Percentiles rank a stretch among this genome's conserved stretches.
Evolutionary conservation across 2,329 filamentous ascomycete species (phyloP).

Genomic region (Lachnellula cervina): DNA sequence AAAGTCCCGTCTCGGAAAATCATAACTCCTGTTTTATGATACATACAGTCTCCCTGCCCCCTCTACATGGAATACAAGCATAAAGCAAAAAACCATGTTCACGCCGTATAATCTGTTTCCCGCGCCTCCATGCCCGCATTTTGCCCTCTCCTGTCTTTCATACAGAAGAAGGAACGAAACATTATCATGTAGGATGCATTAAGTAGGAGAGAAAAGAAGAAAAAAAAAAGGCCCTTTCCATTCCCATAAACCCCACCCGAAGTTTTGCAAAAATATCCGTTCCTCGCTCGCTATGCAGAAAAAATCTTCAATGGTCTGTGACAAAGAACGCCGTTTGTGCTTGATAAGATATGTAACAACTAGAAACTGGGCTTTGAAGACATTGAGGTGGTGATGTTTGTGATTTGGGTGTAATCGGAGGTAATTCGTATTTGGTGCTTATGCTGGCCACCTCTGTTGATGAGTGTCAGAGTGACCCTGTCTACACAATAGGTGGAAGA

Average conservation of each 20-base stretch:
- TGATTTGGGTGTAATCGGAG: background rate
- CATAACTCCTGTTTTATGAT: conserved; percentile 31
- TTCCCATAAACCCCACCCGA: conserved; percentile 11
- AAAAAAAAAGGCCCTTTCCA: conserved; percentile 9
- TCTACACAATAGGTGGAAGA: conserved; percentile 8
- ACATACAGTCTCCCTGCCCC: conserved; percentile 23
- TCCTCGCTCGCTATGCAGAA: conserved; percentile 35
- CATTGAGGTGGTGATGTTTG: conserved; percentile 5
- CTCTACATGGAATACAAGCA: conserved; percentile 1
- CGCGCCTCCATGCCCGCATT: conserved; percentile 19
- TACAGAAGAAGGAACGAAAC: conserved; percentile 24
- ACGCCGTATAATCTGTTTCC: conserved; percentile 29
- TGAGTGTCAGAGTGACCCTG: background rate
- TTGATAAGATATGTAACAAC: conserved; percentile 31
- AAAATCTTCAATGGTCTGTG: conserved; percentile 25
- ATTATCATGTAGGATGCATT: conserved; percentile 33
- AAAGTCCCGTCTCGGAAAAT: conserved; percentile 7
- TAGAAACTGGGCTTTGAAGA: conserved; percentile 16
- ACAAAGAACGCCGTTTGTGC: conserved; percentile 31
- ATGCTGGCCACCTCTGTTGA: background rate
- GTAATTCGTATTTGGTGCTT: background rate
- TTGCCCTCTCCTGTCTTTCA: conserved; percentile 17
- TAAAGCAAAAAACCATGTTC: conserved; percentile 22
- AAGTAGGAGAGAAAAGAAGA: conserved; percentile 21
- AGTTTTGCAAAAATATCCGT: conserved; percentile 27